Evolutionary conservation across 2,329 filamentous ascomycete species (phyloP).

Genomic region (Cladosporium oxysporum): DNA sequence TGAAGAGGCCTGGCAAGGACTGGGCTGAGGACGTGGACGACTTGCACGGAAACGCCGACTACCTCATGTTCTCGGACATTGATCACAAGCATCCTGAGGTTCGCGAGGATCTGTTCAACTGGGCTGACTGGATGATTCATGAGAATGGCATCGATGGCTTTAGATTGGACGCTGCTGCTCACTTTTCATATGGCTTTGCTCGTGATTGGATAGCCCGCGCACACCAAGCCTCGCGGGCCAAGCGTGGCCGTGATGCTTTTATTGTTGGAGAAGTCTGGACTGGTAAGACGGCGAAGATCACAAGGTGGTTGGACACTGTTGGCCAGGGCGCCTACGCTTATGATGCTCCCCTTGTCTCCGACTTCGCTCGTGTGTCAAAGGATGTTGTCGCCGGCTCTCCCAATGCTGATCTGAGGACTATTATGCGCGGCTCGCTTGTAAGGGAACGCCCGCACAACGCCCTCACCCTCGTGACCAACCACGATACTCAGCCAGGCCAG

Average conservation of each 20-base stretch:
- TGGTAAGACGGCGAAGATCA: slow-evolving; percentile 57
- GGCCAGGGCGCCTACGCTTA: slow-evolving; percentile 63
- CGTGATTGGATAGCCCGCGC: slow-evolving; percentile 63
- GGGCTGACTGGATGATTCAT: slow-evolving; percentile 67
- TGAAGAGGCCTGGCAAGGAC: slow-evolving; percentile 52
- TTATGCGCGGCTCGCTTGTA: slow-evolving; percentile 27
- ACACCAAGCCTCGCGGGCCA: slow-evolving; percentile 45
- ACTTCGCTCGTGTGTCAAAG: slow-evolving; percentile 63
- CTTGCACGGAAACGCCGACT: slow-evolving; percentile 67
- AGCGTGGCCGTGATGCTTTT: slow-evolving; percentile 55
- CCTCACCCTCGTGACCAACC: slow-evolving; percentile 68
- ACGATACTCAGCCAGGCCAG: slow-evolving; percentile 68
- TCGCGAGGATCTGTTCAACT: slow-evolving; percentile 62
- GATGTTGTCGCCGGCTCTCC: slow-evolving; percentile 40
- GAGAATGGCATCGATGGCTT: slow-evolving; percentile 65
- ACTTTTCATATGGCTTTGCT: slow-evolving; percentile 69
- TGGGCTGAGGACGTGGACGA: slow-evolving; percentile 65
- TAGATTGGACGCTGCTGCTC: slow-evolving; percentile 71
- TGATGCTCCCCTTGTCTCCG: slow-evolving; percentile 69
- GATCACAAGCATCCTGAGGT: slow-evolving; percentile 68
- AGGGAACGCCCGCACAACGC: slow-evolving; percentile 31
- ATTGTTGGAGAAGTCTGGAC: slow-evolving; percentile 72
- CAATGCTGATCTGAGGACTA: slow-evolving; percentile 60
- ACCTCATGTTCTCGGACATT: slow-evolving; percentile 71
- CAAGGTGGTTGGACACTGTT: slow-evolving; percentile 51